phyloP scores from a whole-genome alignment of 78 protist species.

The Monosiga brevicollis region DNA sequence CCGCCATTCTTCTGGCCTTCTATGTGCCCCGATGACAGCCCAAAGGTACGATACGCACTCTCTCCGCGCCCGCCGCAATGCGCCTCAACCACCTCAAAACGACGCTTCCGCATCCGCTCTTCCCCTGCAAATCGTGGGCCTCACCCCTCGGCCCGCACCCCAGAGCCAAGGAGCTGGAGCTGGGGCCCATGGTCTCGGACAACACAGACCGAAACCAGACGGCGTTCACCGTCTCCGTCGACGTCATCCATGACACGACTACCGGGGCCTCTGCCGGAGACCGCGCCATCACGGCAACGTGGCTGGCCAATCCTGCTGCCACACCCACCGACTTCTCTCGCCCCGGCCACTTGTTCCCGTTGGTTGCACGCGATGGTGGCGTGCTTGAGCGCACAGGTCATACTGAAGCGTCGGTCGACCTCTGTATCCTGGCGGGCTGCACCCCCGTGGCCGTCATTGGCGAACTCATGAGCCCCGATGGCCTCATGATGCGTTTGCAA shows the following conservation, averaged over 20 bases:
- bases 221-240: constrained; percentile 50
- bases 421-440: constrained; percentile 20
- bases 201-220: constrained; percentile 34
- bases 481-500: neutral
- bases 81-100: neutral
- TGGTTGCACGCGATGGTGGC: constrained; percentile 32
- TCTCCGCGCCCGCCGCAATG: neutral
- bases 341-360: constrained; percentile 64
- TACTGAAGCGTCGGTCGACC: constrained; percentile 52
- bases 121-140: neutral
- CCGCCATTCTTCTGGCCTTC: constrained; percentile 30
- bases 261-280: constrained; percentile 54
- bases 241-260: constrained; percentile 22
- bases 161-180: constrained; percentile 6
- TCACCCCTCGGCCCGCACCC: neutral
- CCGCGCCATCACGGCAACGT: constrained; percentile 29
- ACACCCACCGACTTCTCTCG: constrained; percentile 14
- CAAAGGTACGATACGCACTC: neutral
- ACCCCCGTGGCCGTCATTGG: constrained; percentile 21
- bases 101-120: neutral
- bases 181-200: constrained; percentile 40
- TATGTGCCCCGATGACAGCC: constrained; percentile 18
- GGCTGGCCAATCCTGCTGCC: constrained; percentile 27
- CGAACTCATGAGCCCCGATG: constrained; percentile 2
- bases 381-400: constrained; percentile 43